Conservation (phyloP, 129 eudicot genomes). For the Sambucus nigra region DNA sequence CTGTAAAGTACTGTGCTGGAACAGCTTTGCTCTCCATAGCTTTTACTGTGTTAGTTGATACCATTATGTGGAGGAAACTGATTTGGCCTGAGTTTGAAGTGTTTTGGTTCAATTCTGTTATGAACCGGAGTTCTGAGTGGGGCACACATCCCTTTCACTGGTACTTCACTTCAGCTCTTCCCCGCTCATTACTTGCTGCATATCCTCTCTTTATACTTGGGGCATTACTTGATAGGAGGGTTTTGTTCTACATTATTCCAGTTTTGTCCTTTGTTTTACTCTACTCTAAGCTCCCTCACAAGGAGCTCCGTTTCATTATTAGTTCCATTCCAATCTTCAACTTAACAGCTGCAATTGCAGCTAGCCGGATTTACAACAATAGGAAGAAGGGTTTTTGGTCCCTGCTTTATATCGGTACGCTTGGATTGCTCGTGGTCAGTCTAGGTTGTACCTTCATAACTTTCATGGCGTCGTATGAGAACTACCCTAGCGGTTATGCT, state of each 20-base stretch:
- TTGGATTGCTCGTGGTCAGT: constrained; percentile 61
- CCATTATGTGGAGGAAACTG: constrained; percentile 67
- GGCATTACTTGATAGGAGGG: constrained; percentile 71
- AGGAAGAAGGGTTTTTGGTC: constrained; percentile 85
- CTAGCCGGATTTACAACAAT: constrained; percentile 85
- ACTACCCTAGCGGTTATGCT: constrained; percentile 93
- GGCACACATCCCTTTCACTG: constrained; percentile 94
- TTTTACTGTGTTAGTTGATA: constrained; percentile 68
- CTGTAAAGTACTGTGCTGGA: constrained; percentile 45
- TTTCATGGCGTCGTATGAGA: constrained; percentile 89
- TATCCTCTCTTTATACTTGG: constrained; percentile 86
- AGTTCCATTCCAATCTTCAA: constrained; percentile 88
- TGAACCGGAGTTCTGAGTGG: constrained; percentile 97
- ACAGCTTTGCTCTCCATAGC: constrained; percentile 66
- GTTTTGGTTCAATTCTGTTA: constrained; percentile 94
- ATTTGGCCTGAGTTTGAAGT: constrained; percentile 97
- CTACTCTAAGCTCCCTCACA: constrained; percentile 97
- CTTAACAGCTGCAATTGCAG: constrained; percentile 85
- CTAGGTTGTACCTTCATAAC: constrained; percentile 56
- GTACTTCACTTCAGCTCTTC: constrained; percentile 98
- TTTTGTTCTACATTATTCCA: constrained; percentile 55
- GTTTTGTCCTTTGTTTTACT: constrained; percentile 72
- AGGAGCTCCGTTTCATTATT: constrained; percentile 97
- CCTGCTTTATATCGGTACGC: constrained; percentile 38
- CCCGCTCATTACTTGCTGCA: constrained; percentile 85